Evolutionary conservation across 805 yeast species (phyloP).

Genomic region (Zygotorulaspora chibaensis): DNA sequence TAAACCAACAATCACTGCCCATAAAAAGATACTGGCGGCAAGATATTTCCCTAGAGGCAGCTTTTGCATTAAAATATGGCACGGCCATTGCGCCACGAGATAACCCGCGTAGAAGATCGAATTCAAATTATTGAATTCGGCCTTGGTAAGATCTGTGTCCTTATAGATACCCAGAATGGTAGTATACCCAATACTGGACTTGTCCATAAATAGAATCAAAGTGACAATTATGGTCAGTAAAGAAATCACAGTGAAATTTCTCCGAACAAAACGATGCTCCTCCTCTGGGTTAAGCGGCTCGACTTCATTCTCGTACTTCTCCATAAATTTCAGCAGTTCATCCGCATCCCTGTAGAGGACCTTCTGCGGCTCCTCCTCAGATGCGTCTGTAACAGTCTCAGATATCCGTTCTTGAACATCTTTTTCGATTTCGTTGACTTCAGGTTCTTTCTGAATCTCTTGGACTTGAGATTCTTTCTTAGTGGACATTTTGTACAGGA

Average conservation of each 20-base stretch:
- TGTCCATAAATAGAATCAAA: slow-evolving; percentile 42
- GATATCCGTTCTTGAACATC: background rate
- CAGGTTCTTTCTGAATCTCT: background rate
- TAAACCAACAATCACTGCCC: slow-evolving; percentile 45
- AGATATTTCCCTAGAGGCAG: slow-evolving; percentile 41
- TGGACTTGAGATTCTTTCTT: background rate
- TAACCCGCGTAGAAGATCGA: slow-evolving; percentile 50
- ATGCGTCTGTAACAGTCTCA: background rate
- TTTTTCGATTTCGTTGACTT: too few relatives aligned
- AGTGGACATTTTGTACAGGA: slow-evolving; percentile 36
- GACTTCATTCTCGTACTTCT: slow-evolving; percentile 1
- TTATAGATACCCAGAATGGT: slow-evolving; percentile 44
- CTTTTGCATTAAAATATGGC: slow-evolving; percentile 40
- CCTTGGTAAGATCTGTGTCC: slow-evolving; percentile 49
- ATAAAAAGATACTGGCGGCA: slow-evolving; percentile 35
- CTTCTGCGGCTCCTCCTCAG: background rate
- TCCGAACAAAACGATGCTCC: slow-evolving; percentile 1
- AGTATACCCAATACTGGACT: slow-evolving; percentile 46
- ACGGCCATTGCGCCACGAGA: slow-evolving; percentile 58
- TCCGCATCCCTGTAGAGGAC: slow-evolving; percentile 4
- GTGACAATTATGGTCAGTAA: slow-evolving; percentile 5
- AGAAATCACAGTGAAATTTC: slow-evolving; percentile 3
- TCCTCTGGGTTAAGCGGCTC: background rate
- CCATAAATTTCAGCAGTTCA: slow-evolving; percentile 4
- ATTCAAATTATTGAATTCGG: slow-evolving; percentile 55